Evolutionary conservation across 2,329 filamentous ascomycete species (phyloP), one percentile per base, ranked within the genome.

Genomic region (Fusarium nisikadoi): DNA sequence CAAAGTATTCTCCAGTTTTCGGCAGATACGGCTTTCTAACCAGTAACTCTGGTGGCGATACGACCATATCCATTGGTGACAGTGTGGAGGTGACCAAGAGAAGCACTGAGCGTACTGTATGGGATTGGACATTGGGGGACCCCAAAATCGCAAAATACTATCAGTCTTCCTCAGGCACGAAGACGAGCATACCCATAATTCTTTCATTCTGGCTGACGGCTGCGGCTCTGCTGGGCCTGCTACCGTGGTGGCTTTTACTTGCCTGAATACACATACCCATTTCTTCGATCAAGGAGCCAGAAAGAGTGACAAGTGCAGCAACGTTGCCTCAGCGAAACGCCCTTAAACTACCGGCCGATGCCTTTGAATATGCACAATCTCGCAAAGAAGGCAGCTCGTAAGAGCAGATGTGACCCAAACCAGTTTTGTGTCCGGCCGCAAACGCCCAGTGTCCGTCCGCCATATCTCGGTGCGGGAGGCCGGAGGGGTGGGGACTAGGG

Each of bases 1-100:
- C 83, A 38, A 92, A 89, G 77, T 93, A 89, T 79, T 88, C 86
- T 65, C 92, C 92, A 17, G 85, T 93, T 13, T 94, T 94, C 84
- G 92, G 92, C 14, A 85, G 92, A 47, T 94, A 94, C 81, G 91
- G 86, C 1, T 94, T 93, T 77, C 80, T 92, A 10, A 73, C 71
- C 25, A 70, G 75, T 17, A 66, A 61, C 13, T 49, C 71, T 16
- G 71, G 70, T 12, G 73, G 75, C 25, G 71, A 80, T 20, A 75
- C 76, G 11, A 49, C 31, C 13, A 62, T 76, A 41, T 66, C 69
- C 14, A 59, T 73, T 16, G 75, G 90, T 3, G 87, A 92, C 79
- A 81, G 86, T 49, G 85, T 91, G 65, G 75, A 79, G 33, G 86
- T 92, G 49, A 84, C 83, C 13, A 84, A 81, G 73, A 83, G 84